Base-by-base conservation (phyloP, 208 protist species). In the Porcisia hertigi region DNA sequence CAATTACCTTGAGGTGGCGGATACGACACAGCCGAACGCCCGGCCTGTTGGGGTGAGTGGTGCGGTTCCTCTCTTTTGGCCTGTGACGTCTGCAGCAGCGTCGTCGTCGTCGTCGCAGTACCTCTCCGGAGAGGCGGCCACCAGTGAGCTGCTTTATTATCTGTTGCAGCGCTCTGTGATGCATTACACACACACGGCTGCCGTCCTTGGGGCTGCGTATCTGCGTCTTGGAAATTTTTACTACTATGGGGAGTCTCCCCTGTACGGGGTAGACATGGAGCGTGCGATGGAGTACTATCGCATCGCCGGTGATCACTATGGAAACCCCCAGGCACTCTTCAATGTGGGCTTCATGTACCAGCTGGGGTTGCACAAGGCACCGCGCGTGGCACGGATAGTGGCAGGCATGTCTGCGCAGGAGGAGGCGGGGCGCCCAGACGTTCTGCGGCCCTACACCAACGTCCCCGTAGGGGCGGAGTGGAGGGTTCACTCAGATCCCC, bases 291-390 rank as follows among this genome's bases (percentile, higher is more conserved):
- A 86, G 55, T 86, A 92, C 73, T 96, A 96, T 80, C 76, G 86
- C 47, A 64, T 80, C 41, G 88, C 87, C 23, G 82, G 83, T 12
- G 85, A 85, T 23, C 59, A 49, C 1, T 54, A 69, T 43, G 45
- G 85, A 53, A 63, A 86, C 70, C 34, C 85, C 14, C 82, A 87
- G 63, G 87, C 88, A 4, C 75, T 84, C 59, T 91, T 92, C 81
- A 91, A 92, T 70, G 76, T 89, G 59, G 88, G 86, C 39, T 85
- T 90, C 54, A 91, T 92, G 86, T 88, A 93, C 25, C 88, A 92
- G 73, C 72, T 93, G 23, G 88, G 88, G 0, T 77, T 91, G 47
- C 82, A 82, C 62, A 58, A 71, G 20, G 78, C 78, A 2, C 73
- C 78, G 5, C 78, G 73, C 12, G 78, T 43, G 11, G 77, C 78